Percentiles rank a stretch among this genome's conserved stretches.
Conservation (phyloP, 306 rosid species). For the Mucuna pruriens region DNA sequence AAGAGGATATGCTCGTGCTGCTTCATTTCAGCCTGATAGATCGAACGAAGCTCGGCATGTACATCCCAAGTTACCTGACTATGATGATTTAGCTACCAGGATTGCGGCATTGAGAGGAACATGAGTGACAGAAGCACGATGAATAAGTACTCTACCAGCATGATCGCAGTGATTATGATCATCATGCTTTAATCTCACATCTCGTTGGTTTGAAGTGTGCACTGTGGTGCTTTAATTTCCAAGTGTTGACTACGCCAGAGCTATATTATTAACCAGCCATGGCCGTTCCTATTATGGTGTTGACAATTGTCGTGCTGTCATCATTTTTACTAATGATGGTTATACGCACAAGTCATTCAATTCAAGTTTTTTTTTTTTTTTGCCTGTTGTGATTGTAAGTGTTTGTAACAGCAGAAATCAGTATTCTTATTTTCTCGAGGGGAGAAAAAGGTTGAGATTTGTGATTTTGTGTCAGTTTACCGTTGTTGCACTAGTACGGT, state of each 20-base stretch:
- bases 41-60: constrained; percentile 74
- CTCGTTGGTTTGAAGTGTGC: constrained; percentile 23
- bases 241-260: constrained; percentile 32
- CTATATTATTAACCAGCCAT: constrained; percentile 35
- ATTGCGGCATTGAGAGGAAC: constrained; percentile 86
- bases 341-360: background rate
- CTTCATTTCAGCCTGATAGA: constrained; percentile 78
- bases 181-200: constrained; percentile 32
- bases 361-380: too few species aligned
- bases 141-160: constrained; percentile 33
- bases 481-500: background rate
- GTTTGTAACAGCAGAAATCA: constrained; percentile 32
- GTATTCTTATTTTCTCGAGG: constrained; percentile 1
- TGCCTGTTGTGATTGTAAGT: constrained; percentile 17
- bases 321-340: constrained; percentile 32
- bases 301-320: constrained; percentile 19
- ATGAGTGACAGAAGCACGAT: constrained; percentile 42
- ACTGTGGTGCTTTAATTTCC: constrained; percentile 18
- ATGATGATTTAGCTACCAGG: constrained; percentile 82
- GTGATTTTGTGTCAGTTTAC: constrained; percentile 1
- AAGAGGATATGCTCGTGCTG: constrained; percentile 75
- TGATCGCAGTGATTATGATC: constrained; percentile 26
- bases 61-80: constrained; percentile 96
- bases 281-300: constrained; percentile 25
- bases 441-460: constrained; percentile 23